phyloP scores from a whole-genome alignment of 495 filamentous ascomycete genomes.

The Neurospora africana region DNA sequence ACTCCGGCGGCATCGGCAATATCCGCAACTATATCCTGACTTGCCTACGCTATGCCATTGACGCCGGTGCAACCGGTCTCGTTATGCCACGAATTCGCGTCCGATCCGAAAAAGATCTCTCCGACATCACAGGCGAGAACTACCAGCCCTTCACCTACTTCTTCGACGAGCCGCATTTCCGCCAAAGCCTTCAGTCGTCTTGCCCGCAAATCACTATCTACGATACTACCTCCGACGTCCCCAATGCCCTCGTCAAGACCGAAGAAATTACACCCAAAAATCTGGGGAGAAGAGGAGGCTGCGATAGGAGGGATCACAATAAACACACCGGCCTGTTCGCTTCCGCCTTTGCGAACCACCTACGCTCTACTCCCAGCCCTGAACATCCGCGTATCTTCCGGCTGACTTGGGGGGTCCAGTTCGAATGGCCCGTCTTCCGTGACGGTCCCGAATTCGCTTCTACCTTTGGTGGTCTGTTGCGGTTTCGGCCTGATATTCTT shows the following conservation, averaged over 20 bases:
- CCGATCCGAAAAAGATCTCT: constrained; percentile 21
- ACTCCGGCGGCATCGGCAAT: constrained; percentile 42
- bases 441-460: constrained; percentile 34
- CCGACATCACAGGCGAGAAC: constrained; percentile 19
- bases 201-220: constrained; percentile 36
- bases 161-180: constrained; percentile 37
- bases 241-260: constrained; percentile 21
- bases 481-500: constrained; percentile 28
- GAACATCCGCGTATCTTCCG: constrained; percentile 25
- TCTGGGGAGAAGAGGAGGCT: constrained; percentile 29
- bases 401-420: constrained; percentile 36
- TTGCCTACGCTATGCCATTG: constrained; percentile 39
- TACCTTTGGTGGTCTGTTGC: constrained; percentile 31
- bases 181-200: constrained; percentile 14
- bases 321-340: constrained; percentile 35
- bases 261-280: constrained; percentile 31
- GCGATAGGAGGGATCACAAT: constrained; percentile 34
- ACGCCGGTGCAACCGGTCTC: constrained; percentile 35
- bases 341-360: constrained; percentile 18
- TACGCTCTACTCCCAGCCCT: constrained; percentile 16
- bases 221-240: constrained; percentile 25
- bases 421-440: constrained; percentile 33
- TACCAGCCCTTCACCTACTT: constrained; percentile 31
- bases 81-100: constrained; percentile 34
- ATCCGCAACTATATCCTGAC: constrained; percentile 43